Base-by-base conservation (phyloP, 2,329 filamentous ascomycete genomes). In the Emmonsiellopsis sp. region DNA sequence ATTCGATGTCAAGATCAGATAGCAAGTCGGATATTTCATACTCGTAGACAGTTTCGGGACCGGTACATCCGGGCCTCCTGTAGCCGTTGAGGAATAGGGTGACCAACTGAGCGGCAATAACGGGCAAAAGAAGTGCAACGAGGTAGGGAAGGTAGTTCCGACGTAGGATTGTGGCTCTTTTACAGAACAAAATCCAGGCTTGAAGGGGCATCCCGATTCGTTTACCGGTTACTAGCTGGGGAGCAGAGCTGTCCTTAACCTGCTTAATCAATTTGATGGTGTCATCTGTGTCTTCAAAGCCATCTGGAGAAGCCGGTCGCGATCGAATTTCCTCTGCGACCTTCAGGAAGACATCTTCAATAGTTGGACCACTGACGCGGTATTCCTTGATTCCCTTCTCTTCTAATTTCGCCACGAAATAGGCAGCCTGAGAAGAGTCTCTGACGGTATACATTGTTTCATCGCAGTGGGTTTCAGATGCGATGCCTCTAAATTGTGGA, bases 291-390 rank as follows among this genome's bases (percentile, higher is more conserved):
- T 35, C 31, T 20, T 42, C 40, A 20, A 15, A 38, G 13, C 34
- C 43, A 15, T 55, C 55, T 15, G 43, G 44, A 15, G 52, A 6
- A 7, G 41, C 60, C 15, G 38, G 16, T 7, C 59, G 54, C 2
- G 51, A 16, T 32, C 76, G 79, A 55, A 89, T 79, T 66, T 95
- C 90, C 63, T 92, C 87, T 0, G 90, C 89, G 40, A 95, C 77
- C 59, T 88, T 85, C 26, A 96, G 73, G 68, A 96, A 96, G 0
- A 95, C 90, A 60, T 95, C 90, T 66, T 96, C 92, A 41, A 96
- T 90, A 0, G 89, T 94, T 0, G 91, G 92, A 0, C 89, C 89
- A 13, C 86, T 87, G 59, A 95, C 87, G 54, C 90, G 84, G 66
- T 95, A 95, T 54, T 94, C 86, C 13, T 77, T 76, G 41, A 94